A percentile compares a stretch with the other conserved stretches of the same genome.
These are phyloP conservation scores for Sporobolomyces roseus DNA, from an alignment of 768 basidiomycete genomes.

Conservation along the genomic window DNA sequence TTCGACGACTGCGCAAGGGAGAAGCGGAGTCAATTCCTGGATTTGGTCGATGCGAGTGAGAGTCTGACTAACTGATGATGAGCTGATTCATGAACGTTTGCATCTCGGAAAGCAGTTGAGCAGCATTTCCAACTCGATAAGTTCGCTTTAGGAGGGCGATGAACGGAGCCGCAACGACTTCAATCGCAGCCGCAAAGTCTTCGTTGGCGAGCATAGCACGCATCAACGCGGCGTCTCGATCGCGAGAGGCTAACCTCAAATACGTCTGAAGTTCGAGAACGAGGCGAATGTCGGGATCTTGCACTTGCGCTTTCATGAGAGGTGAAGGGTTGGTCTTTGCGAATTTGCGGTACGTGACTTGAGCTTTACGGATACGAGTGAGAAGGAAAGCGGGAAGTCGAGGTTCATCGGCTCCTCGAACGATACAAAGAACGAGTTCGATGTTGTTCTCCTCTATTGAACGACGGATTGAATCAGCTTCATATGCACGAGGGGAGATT, in stretches of 20 bases:
- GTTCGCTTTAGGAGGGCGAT: slow-evolving; percentile 23
- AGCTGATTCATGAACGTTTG: slow-evolving; percentile 34
- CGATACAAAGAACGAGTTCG: slow-evolving; percentile 39
- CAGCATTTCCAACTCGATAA: slow-evolving; percentile 26
- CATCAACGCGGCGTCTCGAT: slow-evolving; percentile 29
- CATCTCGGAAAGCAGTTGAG: slow-evolving; percentile 19
- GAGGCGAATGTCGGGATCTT: slow-evolving; percentile 37
- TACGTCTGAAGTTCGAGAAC: slow-evolving; percentile 36
- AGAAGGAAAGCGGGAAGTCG: slow-evolving; percentile 29
- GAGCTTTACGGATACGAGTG: slow-evolving; percentile 19
- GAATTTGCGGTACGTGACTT: slow-evolving; percentile 21
- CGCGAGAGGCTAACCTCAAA: slow-evolving; percentile 19
- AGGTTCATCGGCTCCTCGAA: slow-evolving; percentile 39
- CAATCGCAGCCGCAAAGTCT: slow-evolving; percentile 30
- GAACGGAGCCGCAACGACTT: slow-evolving; percentile 28
- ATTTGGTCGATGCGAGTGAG: background rate
- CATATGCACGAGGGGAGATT: no score
- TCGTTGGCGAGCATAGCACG: slow-evolving; percentile 34
- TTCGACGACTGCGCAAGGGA: slow-evolving; percentile 27
- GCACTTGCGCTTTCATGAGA: slow-evolving; percentile 11
- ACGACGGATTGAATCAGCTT: background rate
- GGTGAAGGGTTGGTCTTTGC: slow-evolving; percentile 19
- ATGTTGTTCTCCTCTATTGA: slow-evolving; percentile 29
- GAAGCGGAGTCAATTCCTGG: background rate
- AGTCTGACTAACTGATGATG: slow-evolving; percentile 34